Evolutionary conservation across 805 yeast species (phyloP).

Genomic region (Zygosaccharomyces kombuchaensis): DNA sequence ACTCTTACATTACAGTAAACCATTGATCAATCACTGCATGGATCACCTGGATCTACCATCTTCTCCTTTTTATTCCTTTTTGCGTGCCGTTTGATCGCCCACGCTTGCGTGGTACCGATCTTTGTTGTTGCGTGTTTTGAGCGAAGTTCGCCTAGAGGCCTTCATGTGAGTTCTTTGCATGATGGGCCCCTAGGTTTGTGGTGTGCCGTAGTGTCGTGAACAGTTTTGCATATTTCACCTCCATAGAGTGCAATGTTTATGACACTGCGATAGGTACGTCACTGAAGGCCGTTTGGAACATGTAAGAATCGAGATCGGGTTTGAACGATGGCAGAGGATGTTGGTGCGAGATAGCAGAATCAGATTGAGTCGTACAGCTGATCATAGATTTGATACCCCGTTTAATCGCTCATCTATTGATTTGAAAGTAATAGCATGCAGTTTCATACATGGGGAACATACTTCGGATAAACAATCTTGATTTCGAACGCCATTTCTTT

Average conservation of each 20-base stretch:
- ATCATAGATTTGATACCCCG: constrained; percentile 34
- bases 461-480: neutral
- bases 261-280: neutral
- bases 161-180: constrained; percentile 25
- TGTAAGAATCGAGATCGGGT: neutral
- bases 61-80: neutral
- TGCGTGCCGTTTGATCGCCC: neutral
- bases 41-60: neutral
- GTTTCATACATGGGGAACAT: constrained; percentile 40
- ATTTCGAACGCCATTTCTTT: neutral
- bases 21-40: neutral
- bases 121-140: neutral
- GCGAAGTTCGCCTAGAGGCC: constrained; percentile 6
- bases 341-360: constrained; percentile 5
- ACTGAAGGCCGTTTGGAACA: neutral
- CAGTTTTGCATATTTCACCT: constrained; percentile 26
- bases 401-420: constrained; percentile 41
- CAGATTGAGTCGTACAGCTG: constrained; percentile 6
- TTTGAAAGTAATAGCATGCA: constrained; percentile 34
- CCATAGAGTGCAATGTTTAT: constrained; percentile 29
- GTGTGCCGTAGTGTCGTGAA: constrained; percentile 19
- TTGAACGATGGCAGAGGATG: constrained; percentile 2
- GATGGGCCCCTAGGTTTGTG: constrained; percentile 16
- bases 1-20: neutral
- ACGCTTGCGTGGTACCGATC: neutral